These are phyloP conservation scores for Neurospora sublineolata DNA, from an alignment of 495 filamentous ascomycete species.

Conservation along the genomic window DNA sequence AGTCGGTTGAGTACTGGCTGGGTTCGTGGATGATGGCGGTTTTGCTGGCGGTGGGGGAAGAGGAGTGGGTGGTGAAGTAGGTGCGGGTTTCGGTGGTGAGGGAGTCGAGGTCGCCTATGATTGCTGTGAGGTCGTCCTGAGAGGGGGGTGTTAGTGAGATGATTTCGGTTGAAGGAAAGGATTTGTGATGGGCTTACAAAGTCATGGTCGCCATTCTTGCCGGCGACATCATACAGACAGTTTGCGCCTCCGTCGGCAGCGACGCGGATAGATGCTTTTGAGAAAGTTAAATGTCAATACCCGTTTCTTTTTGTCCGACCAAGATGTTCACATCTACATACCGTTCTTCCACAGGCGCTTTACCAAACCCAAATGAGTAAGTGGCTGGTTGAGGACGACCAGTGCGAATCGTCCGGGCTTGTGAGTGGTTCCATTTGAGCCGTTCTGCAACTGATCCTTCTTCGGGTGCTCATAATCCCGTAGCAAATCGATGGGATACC, in stretches of 20 bases:
- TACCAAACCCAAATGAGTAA: constrained; percentile 40
- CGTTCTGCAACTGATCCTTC: neutral
- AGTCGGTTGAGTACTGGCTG: constrained; percentile 80
- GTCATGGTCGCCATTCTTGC: constrained; percentile 3
- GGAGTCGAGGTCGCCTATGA: constrained; percentile 88
- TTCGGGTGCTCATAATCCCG: neutral
- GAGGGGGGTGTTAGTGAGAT: constrained; percentile 18
- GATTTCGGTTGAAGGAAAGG: neutral
- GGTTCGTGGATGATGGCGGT: constrained; percentile 48
- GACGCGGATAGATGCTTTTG: constrained; percentile 45
- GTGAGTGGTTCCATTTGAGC: neutral
- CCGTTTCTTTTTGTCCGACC: neutral
- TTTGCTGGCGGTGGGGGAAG: constrained; percentile 21
- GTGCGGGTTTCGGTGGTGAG: constrained; percentile 42
- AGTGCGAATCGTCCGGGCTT: constrained; percentile 39
- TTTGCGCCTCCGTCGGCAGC: constrained; percentile 93
- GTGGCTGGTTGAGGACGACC: constrained; percentile 61
- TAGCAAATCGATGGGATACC: constrained; percentile 22
- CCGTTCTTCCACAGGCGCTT: constrained; percentile 46
- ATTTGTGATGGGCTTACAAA: constrained; percentile 9
- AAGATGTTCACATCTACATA: constrained; percentile 17
- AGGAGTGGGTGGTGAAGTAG: constrained; percentile 50
- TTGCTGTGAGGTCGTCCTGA: constrained; percentile 48
- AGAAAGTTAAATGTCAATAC: neutral
- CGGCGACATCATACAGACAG: constrained; percentile 50